These are phyloP conservation scores for Colletotrichum tropicicola DNA, from an alignment of 2,329 filamentous ascomycete genomes.

Conservation along the genomic window DNA sequence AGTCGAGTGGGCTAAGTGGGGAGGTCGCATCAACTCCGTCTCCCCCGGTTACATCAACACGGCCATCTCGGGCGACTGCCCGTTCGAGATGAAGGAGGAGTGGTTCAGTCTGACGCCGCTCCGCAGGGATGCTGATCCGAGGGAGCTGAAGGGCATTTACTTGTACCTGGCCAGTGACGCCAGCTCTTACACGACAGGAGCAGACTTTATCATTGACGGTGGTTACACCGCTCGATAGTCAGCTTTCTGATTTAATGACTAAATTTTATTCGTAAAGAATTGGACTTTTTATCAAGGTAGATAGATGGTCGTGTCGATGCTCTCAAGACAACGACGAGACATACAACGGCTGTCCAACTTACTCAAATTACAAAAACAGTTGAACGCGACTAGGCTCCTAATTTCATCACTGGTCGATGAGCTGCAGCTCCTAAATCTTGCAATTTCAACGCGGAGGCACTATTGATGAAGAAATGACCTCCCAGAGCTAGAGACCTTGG, in stretches of 20 bases:
- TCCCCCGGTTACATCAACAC: constrained; percentile 49
- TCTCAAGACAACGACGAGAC: too few relatives aligned
- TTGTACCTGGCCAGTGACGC: constrained; percentile 43
- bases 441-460: too few relatives aligned
- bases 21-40: constrained; percentile 39
- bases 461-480: too few relatives aligned
- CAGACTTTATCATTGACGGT: constrained; percentile 42
- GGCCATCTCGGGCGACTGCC: constrained; percentile 41
- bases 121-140: constrained; percentile 39
- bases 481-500: too few relatives aligned
- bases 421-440: too few relatives aligned
- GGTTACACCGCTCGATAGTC: constrained; percentile 34
- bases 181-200: constrained; percentile 42
- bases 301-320: too few relatives aligned
- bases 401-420: too few relatives aligned
- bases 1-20: constrained; percentile 38
- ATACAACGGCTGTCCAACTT: too few relatives aligned
- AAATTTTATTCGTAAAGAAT: not conserved
- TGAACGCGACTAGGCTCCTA: too few relatives aligned
- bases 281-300: too few relatives aligned
- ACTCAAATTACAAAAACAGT: too few relatives aligned
- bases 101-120: constrained; percentile 43
- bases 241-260: not conserved
- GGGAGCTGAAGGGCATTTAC: constrained; percentile 42
- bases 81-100: constrained; percentile 44